Evolutionary conservation across 768 basidiomycete species (phyloP).

Genomic region (Russula emetica): DNA sequence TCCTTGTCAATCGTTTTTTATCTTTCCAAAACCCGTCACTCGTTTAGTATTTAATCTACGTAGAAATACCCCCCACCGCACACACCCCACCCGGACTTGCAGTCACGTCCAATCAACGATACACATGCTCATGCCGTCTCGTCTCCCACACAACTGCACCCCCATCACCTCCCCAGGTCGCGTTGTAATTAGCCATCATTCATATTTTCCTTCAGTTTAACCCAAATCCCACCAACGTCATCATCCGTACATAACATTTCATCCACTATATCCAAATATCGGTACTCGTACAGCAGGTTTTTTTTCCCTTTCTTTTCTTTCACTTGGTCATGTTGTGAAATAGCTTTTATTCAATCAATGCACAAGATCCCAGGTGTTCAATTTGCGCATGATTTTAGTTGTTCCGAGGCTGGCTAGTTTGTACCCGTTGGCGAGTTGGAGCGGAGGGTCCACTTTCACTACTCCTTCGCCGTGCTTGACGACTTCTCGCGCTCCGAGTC

Average conservation of each 20-base stretch:
- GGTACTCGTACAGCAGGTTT: slow-evolving; percentile 13
- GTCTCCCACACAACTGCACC: background rate
- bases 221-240: background rate
- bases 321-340: slow-evolving; percentile 20
- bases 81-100: background rate
- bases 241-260: background rate
- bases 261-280: background rate
- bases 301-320: slow-evolving; percentile 2
- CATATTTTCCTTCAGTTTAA: background rate
- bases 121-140: slow-evolving; percentile 6
- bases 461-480: too few species aligned
- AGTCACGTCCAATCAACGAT: slow-evolving; percentile 7
- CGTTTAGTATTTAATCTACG: slow-evolving; percentile 10
- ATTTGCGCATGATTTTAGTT: background rate
- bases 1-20: background rate
- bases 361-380: background rate
- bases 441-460: too few species aligned
- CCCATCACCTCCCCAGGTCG: background rate
- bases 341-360: slow-evolving; percentile 9
- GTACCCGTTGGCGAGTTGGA: too few species aligned
- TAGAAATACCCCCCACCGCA: background rate
- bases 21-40: background rate
- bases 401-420: too few species aligned
- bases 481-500: too few species aligned
- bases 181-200: background rate